Conservation (phyloP, 495 filamentous ascomycete species). For the Hypoxylon subgilvum region DNA sequence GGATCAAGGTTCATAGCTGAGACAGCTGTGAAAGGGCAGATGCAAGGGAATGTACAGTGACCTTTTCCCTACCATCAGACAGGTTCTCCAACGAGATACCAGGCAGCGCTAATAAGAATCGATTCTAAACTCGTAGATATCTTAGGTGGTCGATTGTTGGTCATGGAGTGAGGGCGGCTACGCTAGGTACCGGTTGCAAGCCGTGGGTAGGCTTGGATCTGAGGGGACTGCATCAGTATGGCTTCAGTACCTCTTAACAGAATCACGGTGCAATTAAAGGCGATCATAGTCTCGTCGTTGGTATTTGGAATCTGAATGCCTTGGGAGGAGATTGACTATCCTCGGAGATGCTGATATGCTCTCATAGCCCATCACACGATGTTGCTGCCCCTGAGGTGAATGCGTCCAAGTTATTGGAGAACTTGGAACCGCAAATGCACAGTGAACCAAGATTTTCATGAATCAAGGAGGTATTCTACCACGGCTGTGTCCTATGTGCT, state of each 20-base stretch:
- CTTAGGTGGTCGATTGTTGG: no score
- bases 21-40: neutral
- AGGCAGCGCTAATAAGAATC: no score
- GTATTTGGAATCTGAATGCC: slow-evolving; percentile 9
- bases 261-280: neutral
- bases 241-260: neutral
- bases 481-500: slow-evolving; percentile 4
- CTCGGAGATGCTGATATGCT: neutral
- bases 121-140: no score
- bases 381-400: neutral
- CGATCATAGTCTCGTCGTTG: neutral
- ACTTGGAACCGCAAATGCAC: neutral
- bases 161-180: no score
- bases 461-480: neutral
- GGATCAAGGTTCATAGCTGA: no score
- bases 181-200: no score
- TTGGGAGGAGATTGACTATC: neutral
- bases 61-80: neutral
- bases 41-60: slow-evolving; percentile 3
- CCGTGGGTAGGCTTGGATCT: no score
- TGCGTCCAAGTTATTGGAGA: neutral
- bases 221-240: neutral
- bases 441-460: neutral
- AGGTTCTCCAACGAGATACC: no score
- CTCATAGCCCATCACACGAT: neutral